Evolutionary conservation across 345 rosid species (phyloP).

Genomic region (Lepidium didymum): DNA sequence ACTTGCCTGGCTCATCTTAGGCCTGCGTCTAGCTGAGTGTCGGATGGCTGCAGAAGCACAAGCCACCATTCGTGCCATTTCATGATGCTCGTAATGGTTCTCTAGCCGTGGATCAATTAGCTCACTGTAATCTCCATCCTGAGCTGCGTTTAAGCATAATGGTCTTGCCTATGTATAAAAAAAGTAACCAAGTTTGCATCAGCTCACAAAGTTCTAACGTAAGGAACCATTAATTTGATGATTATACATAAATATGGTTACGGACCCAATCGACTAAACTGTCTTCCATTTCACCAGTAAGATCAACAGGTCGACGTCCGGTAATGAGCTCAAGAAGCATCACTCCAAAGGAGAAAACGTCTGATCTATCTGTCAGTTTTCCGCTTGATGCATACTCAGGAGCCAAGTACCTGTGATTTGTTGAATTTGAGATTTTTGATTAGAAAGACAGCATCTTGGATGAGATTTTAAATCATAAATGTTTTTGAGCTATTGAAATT

Average conservation of each 20-base stretch:
- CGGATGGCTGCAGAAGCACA: constrained; percentile 70
- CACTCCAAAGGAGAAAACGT: constrained; percentile 84
- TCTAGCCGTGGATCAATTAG: constrained; percentile 67
- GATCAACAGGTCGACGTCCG: constrained; percentile 65
- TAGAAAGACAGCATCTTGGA: not conserved
- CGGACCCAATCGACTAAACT: constrained; percentile 89
- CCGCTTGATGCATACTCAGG: constrained; percentile 96
- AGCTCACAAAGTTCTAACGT: not conserved
- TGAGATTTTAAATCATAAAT: not conserved
- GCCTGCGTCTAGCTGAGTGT: constrained; percentile 66
- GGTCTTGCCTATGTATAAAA: constrained; percentile 63
- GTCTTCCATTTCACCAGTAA: constrained; percentile 65
- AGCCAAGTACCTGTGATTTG: constrained; percentile 60
- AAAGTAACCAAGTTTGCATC: not conserved
- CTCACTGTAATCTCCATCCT: constrained; percentile 43
- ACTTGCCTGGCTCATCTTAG: constrained; percentile 79
- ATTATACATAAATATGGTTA: not conserved
- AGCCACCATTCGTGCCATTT: constrained; percentile 69
- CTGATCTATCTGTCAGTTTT: constrained; percentile 83
- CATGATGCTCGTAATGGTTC: constrained; percentile 40
- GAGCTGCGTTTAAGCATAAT: constrained; percentile 41
- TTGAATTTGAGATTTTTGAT: not conserved
- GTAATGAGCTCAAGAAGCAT: constrained; percentile 80
- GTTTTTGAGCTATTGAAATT: not conserved
- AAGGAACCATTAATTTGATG: not conserved